phyloP scores from a whole-genome alignment of 768 basidiomycete species.

The Boletus vinaceobasis region DNA sequence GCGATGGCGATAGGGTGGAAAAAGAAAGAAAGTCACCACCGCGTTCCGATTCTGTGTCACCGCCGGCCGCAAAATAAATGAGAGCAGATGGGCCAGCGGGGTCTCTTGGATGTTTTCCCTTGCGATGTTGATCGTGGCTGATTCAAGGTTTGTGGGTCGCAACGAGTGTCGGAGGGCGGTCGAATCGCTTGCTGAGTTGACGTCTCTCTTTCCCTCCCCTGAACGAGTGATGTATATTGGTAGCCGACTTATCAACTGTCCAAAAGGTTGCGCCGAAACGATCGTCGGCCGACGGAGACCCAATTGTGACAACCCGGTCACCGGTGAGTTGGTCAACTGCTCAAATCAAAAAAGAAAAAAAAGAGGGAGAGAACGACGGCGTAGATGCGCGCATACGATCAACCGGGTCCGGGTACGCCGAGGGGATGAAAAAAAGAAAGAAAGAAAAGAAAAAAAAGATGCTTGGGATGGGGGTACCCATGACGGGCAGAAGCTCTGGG shows the following conservation, averaged over 20 bases:
- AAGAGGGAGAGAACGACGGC: background rate
- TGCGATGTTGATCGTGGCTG: too few species aligned
- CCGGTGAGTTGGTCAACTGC: background rate
- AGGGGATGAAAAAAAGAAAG: conserved; percentile 3
- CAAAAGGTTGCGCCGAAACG: background rate
- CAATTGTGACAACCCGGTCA: background rate
- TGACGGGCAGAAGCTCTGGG: conserved; percentile 1
- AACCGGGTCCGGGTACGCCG: conserved; percentile 1
- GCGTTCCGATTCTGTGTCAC: background rate
- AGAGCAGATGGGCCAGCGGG: background rate
- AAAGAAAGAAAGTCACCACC: background rate
- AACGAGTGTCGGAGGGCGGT: too few species aligned
- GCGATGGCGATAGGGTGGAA: conserved; percentile 10
- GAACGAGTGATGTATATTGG: background rate
- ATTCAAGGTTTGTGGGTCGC: too few species aligned
- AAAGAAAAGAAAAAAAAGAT: conserved; percentile 1
- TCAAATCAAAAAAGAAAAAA: background rate
- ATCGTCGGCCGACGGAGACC: background rate
- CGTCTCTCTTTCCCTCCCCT: too few species aligned
- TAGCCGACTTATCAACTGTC: background rate
- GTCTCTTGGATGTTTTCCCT: background rate
- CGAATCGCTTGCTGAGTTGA: too few species aligned
- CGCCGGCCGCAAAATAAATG: conserved; percentile 4
- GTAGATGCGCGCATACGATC: conserved; percentile 9
- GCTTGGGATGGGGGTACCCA: background rate